Conservation (phyloP, 2,329 filamentous ascomycete species). For the Nigrospora oryzae region DNA sequence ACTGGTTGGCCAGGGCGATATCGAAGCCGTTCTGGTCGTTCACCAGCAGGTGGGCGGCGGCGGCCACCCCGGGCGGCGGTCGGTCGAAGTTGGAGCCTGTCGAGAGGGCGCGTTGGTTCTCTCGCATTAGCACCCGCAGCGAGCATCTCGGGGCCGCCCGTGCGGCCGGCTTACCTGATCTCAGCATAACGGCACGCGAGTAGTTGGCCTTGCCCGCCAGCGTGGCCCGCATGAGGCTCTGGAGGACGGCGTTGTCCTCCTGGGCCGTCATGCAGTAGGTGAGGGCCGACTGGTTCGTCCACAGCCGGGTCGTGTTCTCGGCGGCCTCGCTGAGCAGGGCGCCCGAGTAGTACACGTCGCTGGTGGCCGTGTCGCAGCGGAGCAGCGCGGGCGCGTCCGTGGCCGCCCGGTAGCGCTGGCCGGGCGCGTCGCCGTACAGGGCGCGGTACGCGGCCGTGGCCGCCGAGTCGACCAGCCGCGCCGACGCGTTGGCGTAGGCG, state of each 20-base stretch:
- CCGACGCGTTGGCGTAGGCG: conserved; percentile 35
- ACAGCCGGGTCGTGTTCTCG: conserved; percentile 39
- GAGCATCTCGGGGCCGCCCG: not conserved
- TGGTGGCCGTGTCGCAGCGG: conserved; percentile 60
- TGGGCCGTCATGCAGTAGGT: conserved; percentile 64
- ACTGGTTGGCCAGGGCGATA: conserved; percentile 59
- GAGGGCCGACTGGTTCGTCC: conserved; percentile 56
- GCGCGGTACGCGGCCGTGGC: conserved; percentile 43
- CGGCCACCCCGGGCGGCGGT: conserved; percentile 47
- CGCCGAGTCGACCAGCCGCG: conserved; percentile 41
- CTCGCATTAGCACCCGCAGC: not conserved
- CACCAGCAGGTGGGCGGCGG: conserved; percentile 51
- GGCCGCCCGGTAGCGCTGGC: conserved; percentile 27
- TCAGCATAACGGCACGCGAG: conserved; percentile 57
- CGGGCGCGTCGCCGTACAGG: conserved; percentile 31
- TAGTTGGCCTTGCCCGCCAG: conserved; percentile 54
- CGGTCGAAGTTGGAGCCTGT: conserved; percentile 62
- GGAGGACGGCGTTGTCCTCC: conserved; percentile 63
- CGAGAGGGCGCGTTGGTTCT: not conserved
- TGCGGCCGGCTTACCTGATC: conserved; percentile 41
- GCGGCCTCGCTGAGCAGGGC: conserved; percentile 52
- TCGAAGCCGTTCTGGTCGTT: conserved; percentile 55
- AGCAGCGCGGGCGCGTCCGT: conserved; percentile 44
- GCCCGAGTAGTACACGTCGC: conserved; percentile 65
- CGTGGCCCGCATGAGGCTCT: conserved; percentile 54